phyloP scores from a whole-genome alignment of 768 basidiomycete species.

The Tephrocybe rancida region DNA sequence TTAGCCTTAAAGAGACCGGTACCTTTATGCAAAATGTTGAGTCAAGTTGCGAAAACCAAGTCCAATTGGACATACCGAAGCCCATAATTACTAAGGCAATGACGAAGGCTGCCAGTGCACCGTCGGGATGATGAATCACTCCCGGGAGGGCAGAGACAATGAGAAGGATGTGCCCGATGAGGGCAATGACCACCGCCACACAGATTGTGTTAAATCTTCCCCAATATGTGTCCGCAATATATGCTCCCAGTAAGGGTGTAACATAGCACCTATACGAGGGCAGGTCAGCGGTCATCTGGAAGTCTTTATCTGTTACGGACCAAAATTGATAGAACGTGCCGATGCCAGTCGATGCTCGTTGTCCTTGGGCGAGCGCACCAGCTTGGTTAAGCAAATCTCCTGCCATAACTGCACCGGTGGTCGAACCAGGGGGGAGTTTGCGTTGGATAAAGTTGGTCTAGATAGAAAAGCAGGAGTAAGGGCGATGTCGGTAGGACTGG shows the following conservation, averaged over 20 bases:
- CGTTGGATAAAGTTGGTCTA: slow-evolving; percentile 80
- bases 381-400: slow-evolving; percentile 44
- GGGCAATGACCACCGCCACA: slow-evolving; percentile 56
- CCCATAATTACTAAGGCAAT: slow-evolving; percentile 66
- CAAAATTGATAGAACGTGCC: slow-evolving; percentile 73
- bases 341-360: slow-evolving; percentile 74
- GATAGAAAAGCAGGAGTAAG: background rate
- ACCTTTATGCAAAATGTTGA: slow-evolving; percentile 27
- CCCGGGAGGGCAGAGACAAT: slow-evolving; percentile 65
- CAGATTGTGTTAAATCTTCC: slow-evolving; percentile 78
- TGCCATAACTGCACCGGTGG: slow-evolving; percentile 59
- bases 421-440: slow-evolving; percentile 62
- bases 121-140: slow-evolving; percentile 26
- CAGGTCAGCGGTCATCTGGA: background rate
- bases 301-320: slow-evolving; percentile 42
- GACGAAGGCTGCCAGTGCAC: slow-evolving; percentile 15
- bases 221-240: slow-evolving; percentile 69
- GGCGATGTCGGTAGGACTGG: background rate
- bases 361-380: slow-evolving; percentile 67
- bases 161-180: slow-evolving; percentile 66
- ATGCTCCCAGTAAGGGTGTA: slow-evolving; percentile 69
- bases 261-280: slow-evolving; percentile 62
- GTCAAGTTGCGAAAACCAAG: background rate
- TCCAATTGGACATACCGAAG: slow-evolving; percentile 28
- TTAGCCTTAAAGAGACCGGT: slow-evolving; percentile 80